Base-by-base conservation (phyloP, 1,284 basidiomycete genomes). In the Laetiporus sulphureus region DNA sequence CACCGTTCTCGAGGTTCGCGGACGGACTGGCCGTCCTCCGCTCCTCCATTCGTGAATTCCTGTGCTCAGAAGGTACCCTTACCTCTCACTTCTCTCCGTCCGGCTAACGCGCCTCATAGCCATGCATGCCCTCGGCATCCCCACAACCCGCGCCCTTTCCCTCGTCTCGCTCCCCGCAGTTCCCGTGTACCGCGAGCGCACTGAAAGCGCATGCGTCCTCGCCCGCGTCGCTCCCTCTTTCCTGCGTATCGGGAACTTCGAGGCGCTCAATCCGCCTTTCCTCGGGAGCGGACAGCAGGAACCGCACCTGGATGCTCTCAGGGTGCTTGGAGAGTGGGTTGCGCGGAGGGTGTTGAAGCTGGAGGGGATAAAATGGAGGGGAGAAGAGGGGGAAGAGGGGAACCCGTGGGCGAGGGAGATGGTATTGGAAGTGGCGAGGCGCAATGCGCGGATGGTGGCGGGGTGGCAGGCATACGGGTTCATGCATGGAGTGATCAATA, bases 401-500 rank as follows among this genome's bases (percentile, higher is more conserved):
- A 68, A 72, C 41, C 70, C 71, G 29, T 90, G 79, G 86, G 88
- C 72, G 3, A 71, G 71, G 57, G 72, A 74, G 36, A 68, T 96
- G 35, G 74, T 95, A 2, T 63, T 82, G 45, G 90, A 95, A 51
- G 79, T 82, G 0, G 82, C 90, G 12, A 74, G 71, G 56, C 68
- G 90, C 54, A 98, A 96, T 55, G 94, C 90, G 27, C 69, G 68
- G 56, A 98, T 94, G 79, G 89, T 93, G 0, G 95, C 91, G 2
- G 81, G 73, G 2, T 98, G 95, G 95, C 95, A 98, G 64, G 86
- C 79, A 5, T 91, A 91, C 62, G 91, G 91, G 0, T 94, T 90
- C 60, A 92, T 92, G 86, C 84, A 89, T 53, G 86, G 85, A 0
- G 94, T 98, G n/a, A 89, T 97, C 55, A 97, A 97, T 60, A 96